Evolutionary conservation across 495 filamentous ascomycete species (phyloP).

Genomic region (Neurospora terricola): DNA sequence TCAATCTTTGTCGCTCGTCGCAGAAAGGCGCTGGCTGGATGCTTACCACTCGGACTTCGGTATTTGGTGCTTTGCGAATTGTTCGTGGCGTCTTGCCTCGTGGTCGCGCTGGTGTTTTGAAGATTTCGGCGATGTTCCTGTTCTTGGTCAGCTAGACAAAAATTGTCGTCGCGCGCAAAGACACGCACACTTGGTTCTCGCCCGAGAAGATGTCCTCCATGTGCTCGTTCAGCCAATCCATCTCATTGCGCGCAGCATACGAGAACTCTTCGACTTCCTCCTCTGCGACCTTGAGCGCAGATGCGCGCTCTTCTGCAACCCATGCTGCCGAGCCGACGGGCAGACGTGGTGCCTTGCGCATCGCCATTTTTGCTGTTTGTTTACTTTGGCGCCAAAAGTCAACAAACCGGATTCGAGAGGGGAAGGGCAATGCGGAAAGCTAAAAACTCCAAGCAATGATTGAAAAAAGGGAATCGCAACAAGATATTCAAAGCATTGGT

Average conservation of each 20-base stretch:
- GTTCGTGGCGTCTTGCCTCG: constrained; percentile 90
- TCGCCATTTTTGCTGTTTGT: constrained; percentile 34
- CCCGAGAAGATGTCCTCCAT: constrained; percentile 83
- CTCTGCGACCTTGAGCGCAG: constrained; percentile 38
- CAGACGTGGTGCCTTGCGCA: constrained; percentile 41
- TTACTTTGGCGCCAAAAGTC: constrained; percentile 1
- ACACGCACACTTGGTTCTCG: constrained; percentile 66
- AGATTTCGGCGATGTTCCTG: constrained; percentile 81
- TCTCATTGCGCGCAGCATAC: constrained; percentile 78
- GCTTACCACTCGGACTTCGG: constrained; percentile 61
- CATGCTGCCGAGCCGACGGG: constrained; percentile 46
- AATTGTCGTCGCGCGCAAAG: not conserved
- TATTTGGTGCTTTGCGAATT: constrained; percentile 53
- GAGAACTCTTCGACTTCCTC: constrained; percentile 79
- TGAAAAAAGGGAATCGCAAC: not conserved
- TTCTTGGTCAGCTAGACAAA: not conserved
- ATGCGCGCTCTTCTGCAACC: constrained; percentile 41
- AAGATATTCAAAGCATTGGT: not conserved
- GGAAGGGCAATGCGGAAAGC: not conserved
- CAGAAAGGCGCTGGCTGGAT: not conserved
- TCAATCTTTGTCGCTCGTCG: not conserved
- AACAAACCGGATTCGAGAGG: not conserved
- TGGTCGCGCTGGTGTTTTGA: constrained; percentile 93
- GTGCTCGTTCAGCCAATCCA: constrained; percentile 95
- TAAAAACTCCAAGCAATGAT: not conserved